Evolutionary conservation across 106 monocot genomes (phyloP).

Genomic region (Allium sativum): DNA sequence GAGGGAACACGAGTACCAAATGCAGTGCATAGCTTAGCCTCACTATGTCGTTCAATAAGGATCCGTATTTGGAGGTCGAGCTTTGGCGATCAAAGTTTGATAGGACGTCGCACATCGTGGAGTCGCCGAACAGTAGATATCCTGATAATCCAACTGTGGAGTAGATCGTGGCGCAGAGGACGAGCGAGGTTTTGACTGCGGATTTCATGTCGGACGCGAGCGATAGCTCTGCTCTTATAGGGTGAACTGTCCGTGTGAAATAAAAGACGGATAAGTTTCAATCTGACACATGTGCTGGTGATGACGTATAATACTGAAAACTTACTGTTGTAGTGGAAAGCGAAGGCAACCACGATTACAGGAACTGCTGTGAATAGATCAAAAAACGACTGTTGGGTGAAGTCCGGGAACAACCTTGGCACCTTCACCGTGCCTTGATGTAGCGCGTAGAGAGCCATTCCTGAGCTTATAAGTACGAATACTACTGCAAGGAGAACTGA

Average conservation of each 20-base stretch:
- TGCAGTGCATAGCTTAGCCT: slow-evolving; percentile 87
- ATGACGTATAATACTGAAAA: too few species aligned
- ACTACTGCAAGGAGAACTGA: too few species aligned
- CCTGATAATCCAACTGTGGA: slow-evolving; percentile 47
- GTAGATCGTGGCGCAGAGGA: slow-evolving; percentile 69
- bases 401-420: too few species aligned
- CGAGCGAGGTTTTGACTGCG: slow-evolving; percentile 55
- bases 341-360: too few species aligned
- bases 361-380: too few species aligned
- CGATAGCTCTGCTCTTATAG: slow-evolving; percentile 55
- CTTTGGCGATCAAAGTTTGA: slow-evolving; percentile 48
- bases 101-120: slow-evolving; percentile 72
- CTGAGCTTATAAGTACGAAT: too few species aligned
- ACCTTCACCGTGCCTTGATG: too few species aligned
- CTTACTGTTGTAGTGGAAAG: too few species aligned
- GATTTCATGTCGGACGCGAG: slow-evolving; percentile 52
- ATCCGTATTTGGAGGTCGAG: slow-evolving; percentile 21
- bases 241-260: slow-evolving; percentile 44
- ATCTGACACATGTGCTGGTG: too few species aligned
- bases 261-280: background rate
- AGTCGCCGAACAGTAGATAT: slow-evolving; percentile 66
- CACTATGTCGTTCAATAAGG: slow-evolving; percentile 44
- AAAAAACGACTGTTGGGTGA: too few species aligned
- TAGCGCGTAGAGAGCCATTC: too few species aligned
- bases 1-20: slow-evolving; percentile 68